A percentile compares a stretch with the other conserved stretches of the same genome.
Conservation (phyloP, 495 filamentous ascomycete genomes). For the Aspergillus wentii region DNA sequence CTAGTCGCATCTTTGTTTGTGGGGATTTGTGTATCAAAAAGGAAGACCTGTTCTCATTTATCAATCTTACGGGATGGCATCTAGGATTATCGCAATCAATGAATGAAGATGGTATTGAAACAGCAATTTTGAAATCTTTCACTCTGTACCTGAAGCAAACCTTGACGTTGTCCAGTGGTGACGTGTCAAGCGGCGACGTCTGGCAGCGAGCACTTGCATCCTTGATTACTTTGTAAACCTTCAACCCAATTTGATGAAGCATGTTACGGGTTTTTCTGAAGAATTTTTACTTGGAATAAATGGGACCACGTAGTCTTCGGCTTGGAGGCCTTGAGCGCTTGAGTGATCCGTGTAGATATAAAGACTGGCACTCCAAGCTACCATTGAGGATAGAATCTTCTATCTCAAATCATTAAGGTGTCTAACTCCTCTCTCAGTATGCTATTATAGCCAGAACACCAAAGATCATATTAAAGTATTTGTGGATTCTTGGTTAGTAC, state of each 20-base stretch:
- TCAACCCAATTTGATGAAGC: slow-evolving; percentile 16
- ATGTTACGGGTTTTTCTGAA: slow-evolving; percentile 9
- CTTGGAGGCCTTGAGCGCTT: slow-evolving; percentile 3
- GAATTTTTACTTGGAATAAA: too few species aligned
- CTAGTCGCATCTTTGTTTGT: slow-evolving; percentile 25
- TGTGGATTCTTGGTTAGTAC: too few species aligned
- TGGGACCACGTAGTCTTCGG: slow-evolving; percentile 32
- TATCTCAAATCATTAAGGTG: too few species aligned
- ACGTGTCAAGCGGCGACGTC: slow-evolving; percentile 35
- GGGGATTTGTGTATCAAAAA: slow-evolving; percentile 2
- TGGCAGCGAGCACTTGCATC: slow-evolving; percentile 18
- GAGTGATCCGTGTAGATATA: too few species aligned
- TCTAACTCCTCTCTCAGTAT: too few species aligned
- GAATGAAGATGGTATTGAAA: slow-evolving; percentile 19
- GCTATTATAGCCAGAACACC: too few species aligned
- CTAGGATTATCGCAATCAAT: slow-evolving; percentile 11
- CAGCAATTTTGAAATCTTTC: slow-evolving; percentile 10
- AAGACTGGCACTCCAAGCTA: too few species aligned
- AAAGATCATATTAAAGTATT: too few species aligned
- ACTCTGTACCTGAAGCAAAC: slow-evolving; percentile 20
- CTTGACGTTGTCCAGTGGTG: slow-evolving; percentile 26
- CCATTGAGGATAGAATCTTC: too few species aligned
- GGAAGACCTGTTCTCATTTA: background rate
- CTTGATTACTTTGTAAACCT: slow-evolving; percentile 16
- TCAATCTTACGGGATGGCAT: background rate